Evolutionary conservation across 2,329 filamentous ascomycete species (phyloP), one percentile per base, ranked within the genome.

Genomic region (Aspergillus pseudotamarii): DNA sequence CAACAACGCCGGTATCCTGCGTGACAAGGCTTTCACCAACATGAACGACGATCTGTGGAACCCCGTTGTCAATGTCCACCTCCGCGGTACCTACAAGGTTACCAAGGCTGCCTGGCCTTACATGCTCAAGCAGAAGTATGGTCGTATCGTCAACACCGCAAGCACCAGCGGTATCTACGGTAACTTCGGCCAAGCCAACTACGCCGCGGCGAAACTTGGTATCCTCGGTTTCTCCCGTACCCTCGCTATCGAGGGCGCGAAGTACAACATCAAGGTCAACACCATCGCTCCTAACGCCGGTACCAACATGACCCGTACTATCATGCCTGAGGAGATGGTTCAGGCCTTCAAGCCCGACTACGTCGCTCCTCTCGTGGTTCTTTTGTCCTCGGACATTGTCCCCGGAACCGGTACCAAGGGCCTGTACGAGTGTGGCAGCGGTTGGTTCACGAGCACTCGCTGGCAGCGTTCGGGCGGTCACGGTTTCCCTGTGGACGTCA

Each of bases 321-420:
- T 99, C 77, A 87, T 99, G 85, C 95, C 95, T 34, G 93, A 97
- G 81, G 95, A 99, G 83, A 89, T 98, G 83, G 94, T 99, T 21
- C 94, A 98, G 83, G 94, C 95, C 53, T 97, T 99, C 86, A 99
- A 98, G 89, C 95, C 95, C 64, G 94, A 98, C 76, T 98, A 97
- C 81, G 94, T 99, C 78, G 95, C 95, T 59, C 95, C 95, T 65
- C 83, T 98, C 43, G 94, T 99, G 58, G 88, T 94, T 60, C 88
- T 94, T 50, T 91, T 99, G 62, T 92, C 89, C 77, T 90, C 88
- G 16, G 95, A 99, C 82, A 92, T 92, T 81, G 89, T 93, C 59
- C 94, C 95, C 32, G 87, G 91, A 74, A 88, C 91, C 70, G 87
- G 89, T 19, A 97, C 93, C 62, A 94, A 94, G 68, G 90, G 90